Percentiles rank a stretch among this genome's conserved stretches.
Conservation (phyloP, 192 early-diverging fungal species). For the Chytriomyces sp. region DNA sequence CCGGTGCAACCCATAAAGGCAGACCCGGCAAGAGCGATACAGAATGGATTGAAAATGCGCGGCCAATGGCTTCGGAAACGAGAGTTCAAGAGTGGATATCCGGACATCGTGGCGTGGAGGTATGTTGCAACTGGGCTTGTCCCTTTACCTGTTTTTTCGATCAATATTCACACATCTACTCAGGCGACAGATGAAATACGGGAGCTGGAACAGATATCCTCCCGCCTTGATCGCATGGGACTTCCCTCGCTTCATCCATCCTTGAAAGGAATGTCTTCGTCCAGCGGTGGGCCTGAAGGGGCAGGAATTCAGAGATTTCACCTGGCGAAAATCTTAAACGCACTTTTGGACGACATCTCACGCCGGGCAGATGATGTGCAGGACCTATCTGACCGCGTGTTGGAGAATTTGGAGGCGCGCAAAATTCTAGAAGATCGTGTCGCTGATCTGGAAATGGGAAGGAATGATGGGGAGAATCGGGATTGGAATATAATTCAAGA, state of each 20-base stretch:
- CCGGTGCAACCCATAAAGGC: neutral
- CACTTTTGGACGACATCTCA: conserved; percentile 28
- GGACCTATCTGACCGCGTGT: neutral
- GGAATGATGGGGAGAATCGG: neutral
- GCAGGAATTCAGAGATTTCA: conserved; percentile 7
- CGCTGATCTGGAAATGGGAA: neutral
- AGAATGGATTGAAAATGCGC: neutral
- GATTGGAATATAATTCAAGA: conserved; percentile 34
- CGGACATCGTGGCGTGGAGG: no score
- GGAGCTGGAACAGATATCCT: neutral
- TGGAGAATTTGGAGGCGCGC: neutral
- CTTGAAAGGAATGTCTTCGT: conserved; percentile 4
- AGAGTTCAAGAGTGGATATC: no score
- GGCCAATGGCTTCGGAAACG: conserved; percentile 4
- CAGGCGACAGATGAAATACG: no score
- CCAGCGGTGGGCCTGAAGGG: neutral
- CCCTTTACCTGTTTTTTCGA: no score
- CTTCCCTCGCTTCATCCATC: conserved; percentile 44
- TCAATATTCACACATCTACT: no score
- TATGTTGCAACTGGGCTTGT: no score
- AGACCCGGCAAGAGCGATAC: neutral
- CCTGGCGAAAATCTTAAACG: conserved; percentile 22
- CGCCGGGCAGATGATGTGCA: conserved; percentile 6
- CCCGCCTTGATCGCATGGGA: conserved; percentile 30
- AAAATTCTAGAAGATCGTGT: conserved; percentile 5